phyloP scores from a whole-genome alignment of 148 eudicot genomes.

The Amaranthus cruentus region DNA sequence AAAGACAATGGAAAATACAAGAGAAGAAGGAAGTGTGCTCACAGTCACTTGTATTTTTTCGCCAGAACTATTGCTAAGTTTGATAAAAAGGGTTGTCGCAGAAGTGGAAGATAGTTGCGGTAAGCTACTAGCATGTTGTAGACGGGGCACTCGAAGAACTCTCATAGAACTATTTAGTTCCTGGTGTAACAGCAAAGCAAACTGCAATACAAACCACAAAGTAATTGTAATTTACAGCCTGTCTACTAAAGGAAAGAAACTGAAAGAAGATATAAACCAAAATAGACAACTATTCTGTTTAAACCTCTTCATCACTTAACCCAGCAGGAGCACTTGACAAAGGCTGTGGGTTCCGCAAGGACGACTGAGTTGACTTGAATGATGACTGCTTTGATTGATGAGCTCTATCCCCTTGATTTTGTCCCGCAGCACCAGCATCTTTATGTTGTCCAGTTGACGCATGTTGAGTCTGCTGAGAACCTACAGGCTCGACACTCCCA shows the following conservation, averaged over 20 bases:
- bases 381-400: slow-evolving; percentile 41
- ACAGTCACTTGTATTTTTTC: slow-evolving; percentile 66
- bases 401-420: slow-evolving; percentile 51
- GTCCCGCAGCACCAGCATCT: slow-evolving; percentile 38
- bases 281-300: not conserved
- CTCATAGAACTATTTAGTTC: slow-evolving; percentile 97
- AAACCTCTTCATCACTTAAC: slow-evolving; percentile 96
- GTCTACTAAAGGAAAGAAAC: not conserved
- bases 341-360: slow-evolving; percentile 43
- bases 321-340: slow-evolving; percentile 58
- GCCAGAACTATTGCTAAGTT: slow-evolving; percentile 67
- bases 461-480: slow-evolving; percentile 39
- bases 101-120: slow-evolving; percentile 73
- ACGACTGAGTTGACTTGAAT: slow-evolving; percentile 43
- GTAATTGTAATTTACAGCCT: slow-evolving; percentile 1
- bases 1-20: not conserved
- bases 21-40: slow-evolving; percentile 21
- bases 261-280: not conserved
- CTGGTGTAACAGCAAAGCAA: slow-evolving; percentile 90
- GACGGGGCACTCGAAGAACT: slow-evolving; percentile 94
- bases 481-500: slow-evolving; percentile 40
- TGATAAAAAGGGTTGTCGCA: slow-evolving; percentile 56
- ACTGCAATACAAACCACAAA: slow-evolving; percentile 40
- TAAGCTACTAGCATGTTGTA: slow-evolving; percentile 76
- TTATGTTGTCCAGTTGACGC: slow-evolving; percentile 39